Evolutionary conservation across 768 basidiomycete genomes (phyloP).

Genomic region (Mycena rosella): DNA sequence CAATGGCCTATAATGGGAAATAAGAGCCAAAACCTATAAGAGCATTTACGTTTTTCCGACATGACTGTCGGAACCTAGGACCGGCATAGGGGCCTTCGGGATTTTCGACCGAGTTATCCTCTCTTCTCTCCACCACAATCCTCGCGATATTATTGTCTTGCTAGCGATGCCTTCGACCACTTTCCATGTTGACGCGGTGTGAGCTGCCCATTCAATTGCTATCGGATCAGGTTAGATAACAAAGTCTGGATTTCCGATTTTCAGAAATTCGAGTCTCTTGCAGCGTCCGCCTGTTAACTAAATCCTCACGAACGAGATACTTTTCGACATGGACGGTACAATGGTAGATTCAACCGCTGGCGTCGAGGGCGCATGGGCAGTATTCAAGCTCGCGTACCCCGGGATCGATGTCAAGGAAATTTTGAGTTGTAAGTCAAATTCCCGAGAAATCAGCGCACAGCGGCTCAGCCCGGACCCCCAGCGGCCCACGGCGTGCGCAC

Average conservation of each 20-base stretch:
- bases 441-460: not conserved
- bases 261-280: no score
- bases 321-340: conserved; percentile 82
- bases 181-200: conserved; percentile 60
- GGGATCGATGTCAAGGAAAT: conserved; percentile 70
- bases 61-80: no score
- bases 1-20: no score
- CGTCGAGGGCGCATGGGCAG: conserved; percentile 85
- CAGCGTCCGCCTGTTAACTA: no score
- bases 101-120: conserved; percentile 3
- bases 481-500: conserved; percentile 89
- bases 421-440: conserved; percentile 66
- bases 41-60: no score
- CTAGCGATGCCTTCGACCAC: conserved; percentile 51
- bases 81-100: conserved; percentile 8
- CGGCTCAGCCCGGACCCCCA: conserved; percentile 42
- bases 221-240: no score
- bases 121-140: conserved; percentile 1
- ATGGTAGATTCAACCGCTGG: conserved; percentile 87
- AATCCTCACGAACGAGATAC: no score
- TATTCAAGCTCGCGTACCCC: conserved; percentile 80
- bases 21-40: no score
- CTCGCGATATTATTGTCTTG: not conserved
- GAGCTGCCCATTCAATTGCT: conserved; percentile 33
- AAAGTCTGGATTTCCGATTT: no score